These are phyloP conservation scores for Phaeosphaeriaceae sp. DNA, from an alignment of 2,329 filamentous ascomycete species.

Conservation along the genomic window DNA sequence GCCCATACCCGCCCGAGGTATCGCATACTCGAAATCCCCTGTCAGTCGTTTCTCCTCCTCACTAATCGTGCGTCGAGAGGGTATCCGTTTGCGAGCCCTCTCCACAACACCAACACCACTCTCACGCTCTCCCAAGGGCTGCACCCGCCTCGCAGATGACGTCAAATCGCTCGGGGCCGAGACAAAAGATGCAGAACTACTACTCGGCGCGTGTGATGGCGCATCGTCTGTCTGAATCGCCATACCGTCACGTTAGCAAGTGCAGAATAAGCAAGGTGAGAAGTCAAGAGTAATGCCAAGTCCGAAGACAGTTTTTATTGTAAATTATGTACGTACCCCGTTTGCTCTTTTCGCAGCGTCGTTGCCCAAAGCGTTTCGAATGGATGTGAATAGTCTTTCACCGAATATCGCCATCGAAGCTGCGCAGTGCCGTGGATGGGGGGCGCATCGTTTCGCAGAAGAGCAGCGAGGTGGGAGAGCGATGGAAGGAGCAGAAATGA, in stretches of 20 bases:
- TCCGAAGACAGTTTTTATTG: background rate
- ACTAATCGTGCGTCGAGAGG: background rate
- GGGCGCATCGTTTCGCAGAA: too few relatives aligned
- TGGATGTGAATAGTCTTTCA: too few relatives aligned
- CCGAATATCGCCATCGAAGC: background rate
- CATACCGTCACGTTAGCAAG: too few relatives aligned
- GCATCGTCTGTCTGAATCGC: conserved; percentile 29
- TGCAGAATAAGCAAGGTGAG: too few relatives aligned
- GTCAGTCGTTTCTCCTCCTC: conserved; percentile 22
- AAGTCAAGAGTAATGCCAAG: too few relatives aligned
- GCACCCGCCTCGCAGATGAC: conserved; percentile 13
- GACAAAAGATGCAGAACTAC: too few relatives aligned
- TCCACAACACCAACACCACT: too few relatives aligned
- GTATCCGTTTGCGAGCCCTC: too few relatives aligned
- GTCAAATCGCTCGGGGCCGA: conserved; percentile 16
- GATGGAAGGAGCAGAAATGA: too few relatives aligned
- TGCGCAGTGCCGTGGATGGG: background rate
- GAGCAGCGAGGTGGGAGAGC: too few relatives aligned
- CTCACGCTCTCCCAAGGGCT: too few relatives aligned
- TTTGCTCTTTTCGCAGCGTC: conserved; percentile 4
- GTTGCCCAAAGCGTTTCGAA: background rate
- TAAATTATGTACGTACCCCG: conserved; percentile 10
- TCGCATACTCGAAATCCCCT: conserved; percentile 25
- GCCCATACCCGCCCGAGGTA: too few relatives aligned
- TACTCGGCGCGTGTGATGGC: background rate